Evolutionary conservation across 441 rosid genomes (phyloP).

Genomic region (Biscutella auriculata): DNA sequence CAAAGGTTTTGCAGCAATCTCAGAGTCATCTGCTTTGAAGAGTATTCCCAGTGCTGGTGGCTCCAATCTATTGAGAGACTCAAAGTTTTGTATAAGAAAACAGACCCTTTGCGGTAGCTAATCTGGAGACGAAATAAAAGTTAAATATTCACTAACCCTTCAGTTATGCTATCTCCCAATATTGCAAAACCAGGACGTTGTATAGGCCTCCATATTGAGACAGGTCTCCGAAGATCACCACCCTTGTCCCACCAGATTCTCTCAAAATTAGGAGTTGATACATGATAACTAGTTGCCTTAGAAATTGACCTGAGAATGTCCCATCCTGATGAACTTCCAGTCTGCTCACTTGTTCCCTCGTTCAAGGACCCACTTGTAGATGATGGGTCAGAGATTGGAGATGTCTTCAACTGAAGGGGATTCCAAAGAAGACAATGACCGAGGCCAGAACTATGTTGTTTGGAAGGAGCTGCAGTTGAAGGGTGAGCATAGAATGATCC

Average conservation of each 20-base stretch:
- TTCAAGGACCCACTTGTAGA: constrained; percentile 24
- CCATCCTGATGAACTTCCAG: constrained; percentile 74
- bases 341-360: constrained; percentile 34
- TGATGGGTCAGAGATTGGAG: constrained; percentile 28
- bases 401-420: constrained; percentile 38
- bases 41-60: constrained; percentile 84
- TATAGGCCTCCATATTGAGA: constrained; percentile 95
- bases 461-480: constrained; percentile 56
- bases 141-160: constrained; percentile 52
- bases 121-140: neutral
- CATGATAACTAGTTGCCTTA: constrained; percentile 47
- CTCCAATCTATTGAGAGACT: constrained; percentile 54
- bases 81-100: constrained; percentile 13
- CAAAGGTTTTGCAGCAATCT: constrained; percentile 83
- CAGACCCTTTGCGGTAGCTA: neutral
- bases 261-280: constrained; percentile 88
- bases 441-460: constrained; percentile 45
- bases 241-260: constrained; percentile 99
- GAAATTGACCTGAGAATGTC: constrained; percentile 73
- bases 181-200: constrained; percentile 65
- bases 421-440: constrained; percentile 76
- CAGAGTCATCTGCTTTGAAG: constrained; percentile 68
- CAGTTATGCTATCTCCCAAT: constrained; percentile 88
- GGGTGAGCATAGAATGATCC: constrained; percentile 85
- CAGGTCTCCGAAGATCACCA: constrained; percentile 71